These are phyloP conservation scores for Pichia ethanolica DNA, from an alignment of 805 yeast species.

Conservation along the genomic window DNA sequence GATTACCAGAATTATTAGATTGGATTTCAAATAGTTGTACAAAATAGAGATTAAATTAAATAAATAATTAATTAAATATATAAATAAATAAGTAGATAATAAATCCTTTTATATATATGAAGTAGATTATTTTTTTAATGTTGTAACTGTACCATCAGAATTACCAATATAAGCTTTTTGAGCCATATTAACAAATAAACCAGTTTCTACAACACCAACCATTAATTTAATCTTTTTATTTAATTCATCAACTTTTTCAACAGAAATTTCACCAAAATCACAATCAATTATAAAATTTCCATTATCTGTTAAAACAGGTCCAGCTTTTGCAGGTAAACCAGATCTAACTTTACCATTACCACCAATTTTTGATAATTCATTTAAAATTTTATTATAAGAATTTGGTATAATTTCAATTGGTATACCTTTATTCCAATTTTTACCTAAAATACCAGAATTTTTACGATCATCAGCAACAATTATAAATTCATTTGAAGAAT, in stretches of 20 bases:
- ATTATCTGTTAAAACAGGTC: slow-evolving; percentile 94
- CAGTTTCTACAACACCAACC: slow-evolving; percentile 96
- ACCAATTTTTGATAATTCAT: slow-evolving; percentile 56
- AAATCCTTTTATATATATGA: too few relatives aligned
- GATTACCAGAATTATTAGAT: slow-evolving; percentile 77
- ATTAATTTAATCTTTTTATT: slow-evolving; percentile 62
- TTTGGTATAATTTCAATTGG: slow-evolving; percentile 94
- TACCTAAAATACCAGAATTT: slow-evolving; percentile 66
- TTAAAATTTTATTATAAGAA: slow-evolving; percentile 69
- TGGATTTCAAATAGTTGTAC: slow-evolving; percentile 55
- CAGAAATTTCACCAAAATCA: slow-evolving; percentile 73
- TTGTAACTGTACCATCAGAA: slow-evolving; percentile 48
- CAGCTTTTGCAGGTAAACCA: slow-evolving; percentile 91
- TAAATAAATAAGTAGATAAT: too few relatives aligned
- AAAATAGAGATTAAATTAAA: neutral
- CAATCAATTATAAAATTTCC: slow-evolving; percentile 91
- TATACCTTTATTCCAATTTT: slow-evolving; percentile 80
- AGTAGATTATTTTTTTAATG: slow-evolving; percentile 18
- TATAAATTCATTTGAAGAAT: slow-evolving; percentile 65
- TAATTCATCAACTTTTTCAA: slow-evolving; percentile 36
- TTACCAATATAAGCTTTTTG: slow-evolving; percentile 85
- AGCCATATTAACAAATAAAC: slow-evolving; percentile 73
- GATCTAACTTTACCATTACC: slow-evolving; percentile 67
- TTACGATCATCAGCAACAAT: slow-evolving; percentile 92
- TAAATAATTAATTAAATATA: too few relatives aligned